These are phyloP conservation scores for Globisporangium spiculum DNA, from an alignment of 352 stramenopile species.

Conservation along the genomic window DNA sequence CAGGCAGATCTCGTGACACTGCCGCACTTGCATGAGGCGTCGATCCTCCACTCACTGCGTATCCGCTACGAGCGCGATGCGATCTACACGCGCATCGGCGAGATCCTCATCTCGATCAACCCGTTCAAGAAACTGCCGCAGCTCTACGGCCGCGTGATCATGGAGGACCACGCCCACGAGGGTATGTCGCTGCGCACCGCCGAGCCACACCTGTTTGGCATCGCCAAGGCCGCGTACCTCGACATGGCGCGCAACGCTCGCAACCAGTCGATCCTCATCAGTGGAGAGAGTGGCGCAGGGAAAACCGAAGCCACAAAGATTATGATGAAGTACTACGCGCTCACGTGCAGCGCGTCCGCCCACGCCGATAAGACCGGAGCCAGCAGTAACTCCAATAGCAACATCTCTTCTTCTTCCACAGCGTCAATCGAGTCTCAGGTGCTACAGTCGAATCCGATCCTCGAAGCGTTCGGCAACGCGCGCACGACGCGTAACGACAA, in stretches of 20 bases:
- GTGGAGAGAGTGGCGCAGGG: slow-evolving; percentile 79
- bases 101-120: slow-evolving; percentile 88
- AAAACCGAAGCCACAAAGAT: slow-evolving; percentile 91
- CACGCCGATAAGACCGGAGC: slow-evolving; percentile 1
- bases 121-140: slow-evolving; percentile 73
- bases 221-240: slow-evolving; percentile 68
- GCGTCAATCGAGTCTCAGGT: slow-evolving; percentile 81
- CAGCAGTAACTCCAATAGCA: not conserved
- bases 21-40: slow-evolving; percentile 84
- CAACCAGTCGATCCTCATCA: slow-evolving; percentile 86
- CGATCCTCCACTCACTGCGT: slow-evolving; percentile 76
- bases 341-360: slow-evolving; percentile 48
- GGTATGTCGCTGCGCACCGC: slow-evolving; percentile 14
- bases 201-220: slow-evolving; percentile 72
- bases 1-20: slow-evolving; percentile 75
- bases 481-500: slow-evolving; percentile 89
- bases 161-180: slow-evolving; percentile 47
- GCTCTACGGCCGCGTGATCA: slow-evolving; percentile 54
- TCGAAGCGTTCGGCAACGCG: slow-evolving; percentile 90
- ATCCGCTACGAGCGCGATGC: slow-evolving; percentile 73
- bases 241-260: slow-evolving; percentile 63
- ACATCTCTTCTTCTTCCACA: not conserved
- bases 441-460: slow-evolving; percentile 88
- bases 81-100: slow-evolving; percentile 87
- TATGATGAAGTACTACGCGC: slow-evolving; percentile 88